These are phyloP conservation scores for Colletotrichum sp. DNA, from an alignment of 2,329 filamentous ascomycete genomes.

Conservation along the genomic window DNA sequence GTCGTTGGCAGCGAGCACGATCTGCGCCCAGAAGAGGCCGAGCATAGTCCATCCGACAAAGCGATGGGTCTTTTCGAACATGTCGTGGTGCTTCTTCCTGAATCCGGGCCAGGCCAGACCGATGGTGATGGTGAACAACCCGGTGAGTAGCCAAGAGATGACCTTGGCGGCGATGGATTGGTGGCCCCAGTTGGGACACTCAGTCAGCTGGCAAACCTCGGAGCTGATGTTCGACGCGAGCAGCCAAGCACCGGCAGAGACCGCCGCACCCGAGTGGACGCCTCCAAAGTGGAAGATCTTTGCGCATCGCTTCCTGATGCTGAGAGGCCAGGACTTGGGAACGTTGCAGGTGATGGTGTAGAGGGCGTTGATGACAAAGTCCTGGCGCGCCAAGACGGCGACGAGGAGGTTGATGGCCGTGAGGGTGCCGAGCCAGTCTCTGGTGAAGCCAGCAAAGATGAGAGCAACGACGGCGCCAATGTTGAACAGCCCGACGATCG, in stretches of 20 bases:
- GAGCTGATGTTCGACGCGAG: conserved; percentile 42
- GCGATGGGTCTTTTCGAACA: conserved; percentile 44
- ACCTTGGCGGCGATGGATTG: conserved; percentile 47
- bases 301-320: conserved; percentile 49
- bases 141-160: conserved; percentile 59
- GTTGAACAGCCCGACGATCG: conserved; percentile 55
- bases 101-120: conserved; percentile 66
- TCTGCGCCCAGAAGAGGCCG: conserved; percentile 67
- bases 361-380: conserved; percentile 55
- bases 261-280: conserved; percentile 53
- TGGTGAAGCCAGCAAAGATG: conserved; percentile 28
- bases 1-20: conserved; percentile 54
- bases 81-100: conserved; percentile 55
- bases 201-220: conserved; percentile 38
- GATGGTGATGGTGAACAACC: conserved; percentile 63
- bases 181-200: neutral
- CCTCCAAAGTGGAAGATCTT: conserved; percentile 58
- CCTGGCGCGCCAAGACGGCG: conserved; percentile 56
- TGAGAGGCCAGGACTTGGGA: conserved; percentile 49
- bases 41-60: conserved; percentile 56
- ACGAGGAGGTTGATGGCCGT: conserved; percentile 53
- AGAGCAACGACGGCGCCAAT: conserved; percentile 49
- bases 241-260: conserved; percentile 55
- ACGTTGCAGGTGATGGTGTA: conserved; percentile 51
- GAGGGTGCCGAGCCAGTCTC: conserved; percentile 38